Conservation (phyloP, 257 asterid genomes). For the Solanum lignicaule region DNA sequence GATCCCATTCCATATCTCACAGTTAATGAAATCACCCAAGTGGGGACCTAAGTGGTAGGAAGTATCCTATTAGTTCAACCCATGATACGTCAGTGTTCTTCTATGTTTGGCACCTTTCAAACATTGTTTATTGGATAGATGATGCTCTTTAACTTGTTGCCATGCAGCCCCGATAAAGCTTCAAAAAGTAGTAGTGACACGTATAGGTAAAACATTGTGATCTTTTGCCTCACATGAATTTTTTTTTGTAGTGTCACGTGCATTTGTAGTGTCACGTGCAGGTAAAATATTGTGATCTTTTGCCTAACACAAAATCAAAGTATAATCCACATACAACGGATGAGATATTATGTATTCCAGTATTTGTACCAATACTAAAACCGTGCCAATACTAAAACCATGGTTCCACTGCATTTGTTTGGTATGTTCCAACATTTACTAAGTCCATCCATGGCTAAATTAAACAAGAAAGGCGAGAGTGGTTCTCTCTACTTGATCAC, state of each 20-base stretch:
- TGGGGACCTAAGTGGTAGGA: background rate
- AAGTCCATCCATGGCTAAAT: background rate
- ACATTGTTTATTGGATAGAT: background rate
- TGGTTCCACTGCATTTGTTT: background rate
- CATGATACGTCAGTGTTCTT: background rate
- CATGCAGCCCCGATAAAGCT: background rate
- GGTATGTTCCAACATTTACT: background rate
- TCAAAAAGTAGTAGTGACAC: background rate
- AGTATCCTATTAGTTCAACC: background rate
- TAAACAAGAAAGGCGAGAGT: background rate
- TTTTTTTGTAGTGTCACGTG: no score
- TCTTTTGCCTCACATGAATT: background rate
- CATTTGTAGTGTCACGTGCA: background rate
- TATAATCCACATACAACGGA: background rate
- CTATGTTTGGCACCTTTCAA: background rate
- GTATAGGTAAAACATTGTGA: no score
- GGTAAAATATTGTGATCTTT: background rate
- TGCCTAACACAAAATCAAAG: background rate
- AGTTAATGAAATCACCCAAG: background rate
- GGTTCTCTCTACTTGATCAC: background rate
- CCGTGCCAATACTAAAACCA: background rate
- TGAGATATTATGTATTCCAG: background rate
- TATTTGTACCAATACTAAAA: background rate
- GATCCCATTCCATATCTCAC: background rate
- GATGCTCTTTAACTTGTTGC: background rate